phyloP scores from a whole-genome alignment of 768 basidiomycete genomes.

The Suillus clintonianus region DNA sequence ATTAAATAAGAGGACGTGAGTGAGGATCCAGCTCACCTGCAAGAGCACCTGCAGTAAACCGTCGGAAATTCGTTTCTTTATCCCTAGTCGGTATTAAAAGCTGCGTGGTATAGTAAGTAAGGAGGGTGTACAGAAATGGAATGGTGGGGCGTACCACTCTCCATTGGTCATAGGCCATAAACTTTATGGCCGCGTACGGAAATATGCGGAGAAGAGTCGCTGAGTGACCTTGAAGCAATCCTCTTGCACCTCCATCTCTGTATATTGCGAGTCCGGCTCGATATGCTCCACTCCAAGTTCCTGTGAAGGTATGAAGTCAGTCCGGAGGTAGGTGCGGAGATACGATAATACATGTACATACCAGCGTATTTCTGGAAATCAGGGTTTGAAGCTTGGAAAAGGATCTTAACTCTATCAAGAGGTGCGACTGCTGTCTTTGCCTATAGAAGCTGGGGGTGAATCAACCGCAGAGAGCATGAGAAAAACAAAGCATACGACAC shows the following conservation, averaged over 20 bases:
- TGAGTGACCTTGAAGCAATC: slow-evolving; percentile 94
- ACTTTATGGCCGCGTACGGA: slow-evolving; percentile 96
- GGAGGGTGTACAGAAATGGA: background rate
- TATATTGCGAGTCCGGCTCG: slow-evolving; percentile 77
- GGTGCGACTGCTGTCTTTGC: slow-evolving; percentile 96
- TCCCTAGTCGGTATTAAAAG: slow-evolving; percentile 82
- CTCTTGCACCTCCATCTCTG: slow-evolving; percentile 64
- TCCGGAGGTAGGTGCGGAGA: slow-evolving; percentile 24
- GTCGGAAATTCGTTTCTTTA: slow-evolving; percentile 72
- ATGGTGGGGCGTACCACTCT: slow-evolving; percentile 56
- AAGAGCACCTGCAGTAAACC: slow-evolving; percentile 85
- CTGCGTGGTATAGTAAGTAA: slow-evolving; percentile 39
- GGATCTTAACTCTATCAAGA: slow-evolving; percentile 96
- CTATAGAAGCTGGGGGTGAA: slow-evolving; percentile 40
- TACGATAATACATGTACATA: slow-evolving; percentile 46
- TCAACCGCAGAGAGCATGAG: slow-evolving; percentile 4
- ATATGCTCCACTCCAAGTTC: slow-evolving; percentile 85
- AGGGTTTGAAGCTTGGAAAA: slow-evolving; percentile 95
- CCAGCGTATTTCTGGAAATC: slow-evolving; percentile 95
- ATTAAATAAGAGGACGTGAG: background rate
- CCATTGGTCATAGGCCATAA: slow-evolving; percentile 92
- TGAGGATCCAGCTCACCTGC: slow-evolving; percentile 59
- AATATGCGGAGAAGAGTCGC: slow-evolving; percentile 93
- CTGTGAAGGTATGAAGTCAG: slow-evolving; percentile 39
- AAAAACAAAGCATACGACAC: slow-evolving; percentile 66